phyloP scores from a whole-genome alignment of 768 basidiomycete genomes.

The Amyloporia xantha region DNA sequence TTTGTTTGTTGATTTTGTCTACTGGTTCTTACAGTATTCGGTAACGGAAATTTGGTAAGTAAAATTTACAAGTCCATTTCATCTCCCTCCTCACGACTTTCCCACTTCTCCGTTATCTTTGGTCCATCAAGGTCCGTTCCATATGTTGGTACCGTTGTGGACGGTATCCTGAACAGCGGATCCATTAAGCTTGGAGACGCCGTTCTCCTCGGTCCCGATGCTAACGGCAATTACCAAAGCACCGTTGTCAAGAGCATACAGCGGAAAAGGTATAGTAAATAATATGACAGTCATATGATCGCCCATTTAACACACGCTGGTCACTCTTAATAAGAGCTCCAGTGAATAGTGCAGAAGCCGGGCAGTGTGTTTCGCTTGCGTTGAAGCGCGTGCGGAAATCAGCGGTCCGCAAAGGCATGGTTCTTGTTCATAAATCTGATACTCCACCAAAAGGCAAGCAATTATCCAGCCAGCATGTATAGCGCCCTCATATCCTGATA shows the following conservation, averaged over 20 bases:
- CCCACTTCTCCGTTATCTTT: not conserved
- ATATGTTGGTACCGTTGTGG: slow-evolving; percentile 79
- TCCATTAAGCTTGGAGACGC: slow-evolving; percentile 72
- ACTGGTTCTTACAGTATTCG: slow-evolving; percentile 51
- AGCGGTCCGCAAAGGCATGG: slow-evolving; percentile 91
- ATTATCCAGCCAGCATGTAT: not conserved
- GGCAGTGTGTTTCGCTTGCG: slow-evolving; percentile 91
- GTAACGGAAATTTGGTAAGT: slow-evolving; percentile 67
- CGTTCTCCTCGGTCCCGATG: slow-evolving; percentile 85
- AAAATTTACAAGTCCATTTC: not conserved
- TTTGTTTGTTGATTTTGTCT: not conserved
- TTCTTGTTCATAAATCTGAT: slow-evolving; percentile 77
- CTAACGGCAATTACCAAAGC: slow-evolving; percentile 79
- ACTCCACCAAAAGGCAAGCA: slow-evolving; percentile 63
- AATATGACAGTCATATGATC: not conserved
- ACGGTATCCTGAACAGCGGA: slow-evolving; percentile 78
- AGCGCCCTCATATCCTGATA: not conserved
- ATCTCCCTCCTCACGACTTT: too few relatives aligned
- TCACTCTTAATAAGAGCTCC: slow-evolving; percentile 45
- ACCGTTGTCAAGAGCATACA: slow-evolving; percentile 89
- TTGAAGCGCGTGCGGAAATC: slow-evolving; percentile 81
- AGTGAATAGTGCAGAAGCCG: slow-evolving; percentile 84
- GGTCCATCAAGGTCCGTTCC: slow-evolving; percentile 71
- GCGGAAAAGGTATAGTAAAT: slow-evolving; percentile 63
- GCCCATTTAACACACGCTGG: too few relatives aligned